phyloP scores from a whole-genome alignment of 345 rosid genomes.

The Punica granatum region DNA sequence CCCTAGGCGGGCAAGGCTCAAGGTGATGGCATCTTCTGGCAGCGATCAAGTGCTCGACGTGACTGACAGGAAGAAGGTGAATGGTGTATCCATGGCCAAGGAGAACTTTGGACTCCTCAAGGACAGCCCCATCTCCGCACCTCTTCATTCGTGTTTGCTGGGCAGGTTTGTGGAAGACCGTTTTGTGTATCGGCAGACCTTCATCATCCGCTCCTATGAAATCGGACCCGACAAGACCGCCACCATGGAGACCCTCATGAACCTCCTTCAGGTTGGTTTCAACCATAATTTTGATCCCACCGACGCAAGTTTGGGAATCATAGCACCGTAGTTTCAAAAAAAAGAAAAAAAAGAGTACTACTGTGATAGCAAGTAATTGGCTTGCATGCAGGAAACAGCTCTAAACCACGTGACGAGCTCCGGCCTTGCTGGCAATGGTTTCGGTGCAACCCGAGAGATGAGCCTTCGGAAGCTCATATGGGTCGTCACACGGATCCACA shows the following conservation, averaged over 20 bases:
- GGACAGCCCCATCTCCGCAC: slow-evolving; percentile 8
- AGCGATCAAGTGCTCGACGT: slow-evolving; percentile 5
- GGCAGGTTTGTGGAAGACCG: slow-evolving; percentile 56
- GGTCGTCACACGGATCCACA: slow-evolving; percentile 58
- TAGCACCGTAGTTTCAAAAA: too few relatives aligned
- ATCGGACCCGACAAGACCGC: slow-evolving; percentile 66
- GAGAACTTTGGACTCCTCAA: background rate
- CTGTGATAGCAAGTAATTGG: too few relatives aligned
- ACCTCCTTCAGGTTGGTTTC: slow-evolving; percentile 73
- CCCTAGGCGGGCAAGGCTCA: background rate
- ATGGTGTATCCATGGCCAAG: slow-evolving; percentile 15
- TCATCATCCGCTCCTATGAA: slow-evolving; percentile 60
- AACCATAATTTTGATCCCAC: too few relatives aligned
- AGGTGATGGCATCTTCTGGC: background rate
- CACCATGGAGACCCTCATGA: slow-evolving; percentile 65
- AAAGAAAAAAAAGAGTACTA: too few relatives aligned
- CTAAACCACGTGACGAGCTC: slow-evolving; percentile 50
- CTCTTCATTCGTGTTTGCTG: slow-evolving; percentile 22
- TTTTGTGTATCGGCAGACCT: slow-evolving; percentile 42
- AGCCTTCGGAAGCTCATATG: slow-evolving; percentile 45
- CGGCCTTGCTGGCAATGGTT: slow-evolving; percentile 58
- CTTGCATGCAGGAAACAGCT: slow-evolving; percentile 50
- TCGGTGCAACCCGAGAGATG: slow-evolving; percentile 67
- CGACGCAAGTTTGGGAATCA: too few relatives aligned
- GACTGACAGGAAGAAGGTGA: slow-evolving; percentile 13